These are phyloP conservation scores for Aspergillus transmontanensis DNA, from an alignment of 2,329 filamentous ascomycete genomes.

Conservation along the genomic window DNA sequence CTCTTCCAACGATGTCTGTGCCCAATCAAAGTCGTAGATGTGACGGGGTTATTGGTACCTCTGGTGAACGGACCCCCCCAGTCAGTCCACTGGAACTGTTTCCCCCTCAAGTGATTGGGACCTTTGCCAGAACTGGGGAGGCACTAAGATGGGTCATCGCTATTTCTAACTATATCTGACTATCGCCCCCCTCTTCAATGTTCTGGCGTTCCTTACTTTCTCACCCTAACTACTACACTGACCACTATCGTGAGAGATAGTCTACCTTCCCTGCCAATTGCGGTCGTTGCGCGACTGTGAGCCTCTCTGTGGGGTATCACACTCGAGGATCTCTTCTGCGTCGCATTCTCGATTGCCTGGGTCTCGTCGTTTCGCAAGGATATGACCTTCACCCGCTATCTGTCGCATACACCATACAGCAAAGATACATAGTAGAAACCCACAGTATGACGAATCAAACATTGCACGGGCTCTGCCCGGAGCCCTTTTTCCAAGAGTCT, in stretches of 20 bases:
- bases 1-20: constrained; percentile 6
- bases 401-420: constrained; percentile 13
- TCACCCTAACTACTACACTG: constrained; percentile 11
- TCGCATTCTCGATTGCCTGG: neutral
- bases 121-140: neutral
- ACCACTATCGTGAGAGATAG: neutral
- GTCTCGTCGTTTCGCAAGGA: constrained; percentile 9
- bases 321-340: constrained; percentile 5
- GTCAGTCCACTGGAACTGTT: constrained; percentile 8
- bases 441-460: constrained; percentile 26
- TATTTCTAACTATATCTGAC: constrained; percentile 26
- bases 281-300: constrained; percentile 21
- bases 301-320: constrained; percentile 24
- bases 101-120: constrained; percentile 6
- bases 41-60: neutral
- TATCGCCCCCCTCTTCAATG: constrained; percentile 18
- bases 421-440: constrained; percentile 3
- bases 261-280: constrained; percentile 10
- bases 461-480: constrained; percentile 58
- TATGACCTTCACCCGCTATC: constrained; percentile 16
- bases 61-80: constrained; percentile 22
- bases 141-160: constrained; percentile 10
- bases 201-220: constrained; percentile 13
- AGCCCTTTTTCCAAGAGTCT: constrained; percentile 68
- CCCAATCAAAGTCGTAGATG: constrained; percentile 18